Conservation (phyloP, 2,329 filamentous ascomycete species). For the Clonostachys byssicola region DNA sequence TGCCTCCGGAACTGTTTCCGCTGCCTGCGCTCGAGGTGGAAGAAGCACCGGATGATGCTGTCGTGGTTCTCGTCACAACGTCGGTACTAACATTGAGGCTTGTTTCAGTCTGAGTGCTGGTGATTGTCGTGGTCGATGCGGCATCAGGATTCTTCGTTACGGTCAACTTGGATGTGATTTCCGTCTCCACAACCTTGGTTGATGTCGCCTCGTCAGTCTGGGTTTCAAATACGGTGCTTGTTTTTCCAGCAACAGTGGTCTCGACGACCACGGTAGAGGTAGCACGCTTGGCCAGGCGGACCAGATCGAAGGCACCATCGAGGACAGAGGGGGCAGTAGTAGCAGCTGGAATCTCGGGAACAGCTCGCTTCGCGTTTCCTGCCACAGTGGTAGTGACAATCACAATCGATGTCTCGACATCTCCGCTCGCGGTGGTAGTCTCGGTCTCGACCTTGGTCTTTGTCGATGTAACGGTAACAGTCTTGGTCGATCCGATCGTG, state of each 20-base stretch:
- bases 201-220: too few species aligned
- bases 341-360: not conserved
- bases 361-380: slow-evolving; percentile 23
- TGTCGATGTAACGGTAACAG: slow-evolving; percentile 9
- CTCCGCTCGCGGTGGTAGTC: slow-evolving; percentile 19
- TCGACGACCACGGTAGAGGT: slow-evolving; percentile 22
- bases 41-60: not conserved
- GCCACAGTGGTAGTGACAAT: slow-evolving; percentile 28
- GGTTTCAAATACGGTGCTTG: slow-evolving; percentile 14
- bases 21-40: not conserved
- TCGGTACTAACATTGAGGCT: slow-evolving; percentile 24
- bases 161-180: too few species aligned
- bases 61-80: slow-evolving; percentile 8
- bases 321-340: slow-evolving; percentile 5
- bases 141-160: slow-evolving; percentile 23
- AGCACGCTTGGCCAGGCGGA: slow-evolving; percentile 24
- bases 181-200: too few species aligned
- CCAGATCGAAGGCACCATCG: not conserved
- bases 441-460: slow-evolving; percentile 16
- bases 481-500: slow-evolving; percentile 7
- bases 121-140: slow-evolving; percentile 28
- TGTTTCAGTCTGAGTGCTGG: slow-evolving; percentile 27
- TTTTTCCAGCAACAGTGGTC: slow-evolving; percentile 19
- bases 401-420: slow-evolving; percentile 24
- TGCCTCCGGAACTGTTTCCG: not conserved